Evolutionary conservation across 1,139 yeast genomes (phyloP), one percentile per base, ranked within the genome.

Genomic region (Kluyveromyces sp.): DNA sequence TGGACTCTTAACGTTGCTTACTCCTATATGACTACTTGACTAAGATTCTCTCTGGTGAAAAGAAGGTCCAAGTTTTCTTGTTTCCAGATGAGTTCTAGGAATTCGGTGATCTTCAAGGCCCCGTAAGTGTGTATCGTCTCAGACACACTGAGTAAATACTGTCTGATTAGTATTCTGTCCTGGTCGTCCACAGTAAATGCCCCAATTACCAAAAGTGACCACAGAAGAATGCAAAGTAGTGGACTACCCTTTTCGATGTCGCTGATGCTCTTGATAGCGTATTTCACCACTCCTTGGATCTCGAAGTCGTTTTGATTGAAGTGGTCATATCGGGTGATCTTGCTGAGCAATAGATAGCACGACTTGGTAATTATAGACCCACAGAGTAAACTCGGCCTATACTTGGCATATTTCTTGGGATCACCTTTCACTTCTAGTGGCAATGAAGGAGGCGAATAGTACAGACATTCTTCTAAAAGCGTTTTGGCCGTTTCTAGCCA

Each of bases 291-390:
- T 31, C 48, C 48, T 40, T 47, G 47, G 16, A 50, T 50, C 18
- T 50, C 48, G 20, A 39, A 36, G 34, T 50, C 50, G 12, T 41
- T 39, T 11, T 48, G 33, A 20, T 46, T 40, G n/a, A 46, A 46
- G 20, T 45, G 42, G 16, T 44, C 43, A 35, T 33, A 50, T 18
- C 48, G 45, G 11, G 45, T 30, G 8, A 50, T 50, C 37, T 50
- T 50, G 43, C 45, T 47, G 15, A 50, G 35, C 16, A 50, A 41
- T 13, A 50, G 36, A 36, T 50, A 50, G 39, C 53, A 50, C 18
- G 53, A 46, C 25, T 50, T 50, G 35, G 50, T 48, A 32, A 50
- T 50, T 18, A 50, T 50, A 12, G 52, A 48, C 6, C 52, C 53
- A 35, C 52, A 47, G 17, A 50, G 39, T 25, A 50, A 40, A 16